Evolutionary conservation across 164 flowering plant genomes (phyloP), one percentile per base, ranked within the genome.

Genomic region (Chimonanthus salicifolius): DNA sequence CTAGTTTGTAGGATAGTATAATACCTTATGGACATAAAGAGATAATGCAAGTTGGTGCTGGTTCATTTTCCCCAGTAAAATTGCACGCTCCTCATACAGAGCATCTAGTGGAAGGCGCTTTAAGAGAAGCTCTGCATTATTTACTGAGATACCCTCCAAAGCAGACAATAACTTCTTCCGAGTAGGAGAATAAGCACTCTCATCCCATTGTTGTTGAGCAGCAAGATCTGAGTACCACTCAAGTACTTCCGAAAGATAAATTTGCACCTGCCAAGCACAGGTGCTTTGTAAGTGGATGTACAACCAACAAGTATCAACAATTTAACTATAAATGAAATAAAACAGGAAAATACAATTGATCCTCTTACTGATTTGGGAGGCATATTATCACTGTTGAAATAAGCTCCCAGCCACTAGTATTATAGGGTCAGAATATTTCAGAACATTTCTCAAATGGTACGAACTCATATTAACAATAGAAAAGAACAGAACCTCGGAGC

Each of bases 11-110:
- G 60, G 0, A 54, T 54, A 13, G 11, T 13, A 54, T 54, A 54
- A 58, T 90, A 96, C 98, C 99, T 92, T 96, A 62, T 94, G 97
- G 68, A 96, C 93, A 82, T 92, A 96, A 0, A 96, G 82, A 64
- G 96, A 92, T 66, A 96, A 84, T 58, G 99, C 95, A 83, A 96
- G 96, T 82, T 96, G 97, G 82, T 96, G 99, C 72, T 94, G 97
- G 75, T 94, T 90, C 91, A 96, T 83, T 84, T 94, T 96, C 43
- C 99, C 99, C 86, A 94, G 79, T 72, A 96, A 71, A 80, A 92
- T 77, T 71, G 99, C 98, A 70, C 97, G 97, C 80, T 96, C 99
- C 86, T 96, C 98, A 77, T 84, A 92, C 69, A 94, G 77, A 71
- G 93, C 97, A 88, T 92, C 94, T 46, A 84, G 20, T 11, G 99